phyloP scores from a whole-genome alignment of 202 grass and related monocot species.

The Setaria viridis region DNA sequence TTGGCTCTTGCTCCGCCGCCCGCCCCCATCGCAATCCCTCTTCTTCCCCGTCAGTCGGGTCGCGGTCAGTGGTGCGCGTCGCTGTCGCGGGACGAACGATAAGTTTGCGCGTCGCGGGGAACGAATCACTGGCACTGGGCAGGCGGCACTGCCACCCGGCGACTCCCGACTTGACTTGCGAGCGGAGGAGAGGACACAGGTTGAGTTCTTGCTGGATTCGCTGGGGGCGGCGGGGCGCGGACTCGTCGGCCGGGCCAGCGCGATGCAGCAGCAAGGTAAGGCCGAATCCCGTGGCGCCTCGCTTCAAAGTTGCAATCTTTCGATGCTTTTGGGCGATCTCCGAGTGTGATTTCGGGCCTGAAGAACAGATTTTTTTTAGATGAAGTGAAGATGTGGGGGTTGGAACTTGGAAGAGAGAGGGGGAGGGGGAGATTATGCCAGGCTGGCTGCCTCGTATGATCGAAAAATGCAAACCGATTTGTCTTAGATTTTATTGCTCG shows the following conservation, averaged over 20 bases:
- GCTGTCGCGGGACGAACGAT: slow-evolving; percentile 1
- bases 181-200: background rate
- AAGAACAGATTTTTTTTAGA: background rate
- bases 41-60: background rate
- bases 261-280: slow-evolving; percentile 63
- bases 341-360: background rate
- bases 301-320: slow-evolving; percentile 39
- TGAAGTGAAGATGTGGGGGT: background rate
- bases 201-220: slow-evolving; percentile 37
- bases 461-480: background rate
- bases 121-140: slow-evolving; percentile 9
- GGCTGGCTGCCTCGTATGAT: too few relatives aligned
- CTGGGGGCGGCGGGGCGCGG: background rate
- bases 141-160: background rate
- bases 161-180: slow-evolving; percentile 36
- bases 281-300: background rate
- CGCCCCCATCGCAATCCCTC: background rate
- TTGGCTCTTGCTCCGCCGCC: background rate
- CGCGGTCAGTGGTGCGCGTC: background rate
- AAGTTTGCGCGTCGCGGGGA: background rate
- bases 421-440: background rate
- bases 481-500: background rate
- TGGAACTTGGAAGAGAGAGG: too few relatives aligned
- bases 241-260: slow-evolving; percentile 1
- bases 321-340: background rate